These are phyloP conservation scores for Rhodotorula taiwanensis DNA, from an alignment of 768 basidiomycete species.

Conservation along the genomic window DNA sequence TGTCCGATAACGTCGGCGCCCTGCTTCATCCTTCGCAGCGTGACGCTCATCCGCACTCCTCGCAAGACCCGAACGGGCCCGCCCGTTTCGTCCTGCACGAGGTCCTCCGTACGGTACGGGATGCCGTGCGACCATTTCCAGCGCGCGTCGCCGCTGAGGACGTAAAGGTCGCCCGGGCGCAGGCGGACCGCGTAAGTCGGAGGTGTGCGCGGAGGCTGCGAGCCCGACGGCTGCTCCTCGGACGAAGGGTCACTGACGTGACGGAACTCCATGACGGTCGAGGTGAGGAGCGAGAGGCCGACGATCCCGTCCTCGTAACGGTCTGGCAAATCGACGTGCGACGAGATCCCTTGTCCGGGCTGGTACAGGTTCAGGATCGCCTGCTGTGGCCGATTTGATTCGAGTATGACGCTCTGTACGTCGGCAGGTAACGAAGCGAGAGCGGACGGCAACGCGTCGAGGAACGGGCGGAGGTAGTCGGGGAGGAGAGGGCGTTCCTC, in stretches of 20 bases:
- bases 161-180: slow-evolving; percentile 65
- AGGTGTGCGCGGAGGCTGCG: neutral
- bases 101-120: slow-evolving; percentile 56
- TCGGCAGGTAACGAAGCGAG: slow-evolving; percentile 1
- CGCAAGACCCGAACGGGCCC: slow-evolving; percentile 41
- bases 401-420: slow-evolving; percentile 40
- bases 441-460: slow-evolving; percentile 14
- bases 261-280: slow-evolving; percentile 71
- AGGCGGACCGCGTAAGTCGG: slow-evolving; percentile 58
- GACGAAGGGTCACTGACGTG: slow-evolving; percentile 20
- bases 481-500: slow-evolving; percentile 4
- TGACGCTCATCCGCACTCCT: slow-evolving; percentile 65
- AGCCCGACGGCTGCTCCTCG: neutral
- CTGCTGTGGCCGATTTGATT: slow-evolving; percentile 56
- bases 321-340: slow-evolving; percentile 74
- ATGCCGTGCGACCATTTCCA: slow-evolving; percentile 89
- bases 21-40: slow-evolving; percentile 75
- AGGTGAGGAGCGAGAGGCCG: slow-evolving; percentile 72
- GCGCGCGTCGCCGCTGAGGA: slow-evolving; percentile 71
- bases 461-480: slow-evolving; percentile 4
- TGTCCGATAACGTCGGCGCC: slow-evolving; percentile 54
- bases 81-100: slow-evolving; percentile 49
- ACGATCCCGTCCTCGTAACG: slow-evolving; percentile 86
- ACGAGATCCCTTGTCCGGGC: slow-evolving; percentile 80
- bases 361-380: slow-evolving; percentile 83